Evolutionary conservation across 768 basidiomycete genomes (phyloP), one percentile per base, ranked within the genome.

Genomic region (Hemileccinum rubropunctum): DNA sequence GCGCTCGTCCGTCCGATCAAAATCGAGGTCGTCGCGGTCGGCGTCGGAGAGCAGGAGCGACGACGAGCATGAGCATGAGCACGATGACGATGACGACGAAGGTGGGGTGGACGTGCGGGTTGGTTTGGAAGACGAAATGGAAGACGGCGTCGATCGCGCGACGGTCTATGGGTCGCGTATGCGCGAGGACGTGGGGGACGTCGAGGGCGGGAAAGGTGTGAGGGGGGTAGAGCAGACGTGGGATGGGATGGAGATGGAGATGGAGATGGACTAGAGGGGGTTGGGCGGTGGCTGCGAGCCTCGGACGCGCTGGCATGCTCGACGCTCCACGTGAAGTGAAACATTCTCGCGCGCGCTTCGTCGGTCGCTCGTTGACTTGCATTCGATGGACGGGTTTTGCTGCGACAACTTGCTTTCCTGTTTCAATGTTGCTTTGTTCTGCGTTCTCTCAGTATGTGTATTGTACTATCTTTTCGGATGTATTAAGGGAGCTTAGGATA

Each of bases 241-340:
- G 72, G 70, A 74, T 45, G 70, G 77, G 43, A 67, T 72, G 70
- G 76, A 77, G 51, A 86, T 88, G 82, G 87, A 69, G 1, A 67
- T 67, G 65, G 66, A 65, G 23, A 69, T 67, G 66, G 63, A 58
- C 21, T 62, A 40, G 28, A 12, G 28, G 9, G 9, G 9, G 28
- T n/a, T n/a, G n/a, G n/a, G n/a, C n/a, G n/a, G n/a, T n/a, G n/a
- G n/a, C n/a, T n/a, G n/a, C n/a, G n/a, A n/a, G 9, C 28, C 28
- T 34, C 4, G 30, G 30, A 32, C 11, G n/a, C n/a, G n/a, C n/a
- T n/a, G n/a, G n/a, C n/a, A n/a, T n/a, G n/a, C n/a, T n/a, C n/a
- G 30, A 32, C 30, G 30, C 30, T 32, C 30, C 11, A 32, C 30
- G 23, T 23, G 23, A 23, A 23, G 23, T 23, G 23, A 23, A 23